Base-by-base conservation (phyloP, 257 asterid species). In the Anisodus acutangulus region DNA sequence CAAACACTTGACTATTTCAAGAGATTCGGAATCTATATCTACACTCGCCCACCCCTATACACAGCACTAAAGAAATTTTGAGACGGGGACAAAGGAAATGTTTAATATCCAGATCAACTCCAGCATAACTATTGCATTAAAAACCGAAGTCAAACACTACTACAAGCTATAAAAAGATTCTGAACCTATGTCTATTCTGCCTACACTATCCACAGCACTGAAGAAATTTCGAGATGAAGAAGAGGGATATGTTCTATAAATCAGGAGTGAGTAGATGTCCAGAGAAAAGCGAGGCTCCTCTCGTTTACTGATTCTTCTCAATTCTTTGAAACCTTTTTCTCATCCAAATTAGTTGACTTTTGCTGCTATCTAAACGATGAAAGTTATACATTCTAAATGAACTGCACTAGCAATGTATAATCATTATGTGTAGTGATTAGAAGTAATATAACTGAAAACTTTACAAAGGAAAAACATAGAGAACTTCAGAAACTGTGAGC, bases 321-420 rank as follows among this genome's bases (percentile, higher is more conserved):
- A 17, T 59, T 26, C 64, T 59, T 17, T 59, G 64, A 17, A 43
- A 41, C 79, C 37, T 17, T 70, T 43, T 70, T 43, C 79, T 17
- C 79, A 43, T 43, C 79, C 54, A 70, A 17, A 43, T 22, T 70
- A 43, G 31, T 43, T 70, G 79, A 39, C 79, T 70, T 70, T 41
- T 70, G 79, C 55, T 9, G 35, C 79, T 41, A 43, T 7, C 53
- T 16, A 68, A 68, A 41, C 15, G 39, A 13, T 37, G 53, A 43
- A 39, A 39, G 41, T 68, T 39, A 37, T 16, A 39, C 78, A 39
- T 68, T 68, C 78, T 17, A 68, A 15, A 57, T 68, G 78, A 68
- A 68, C 53, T 17, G 70, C 70, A 63, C 70, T 51, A 9, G 4
- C 13, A 51, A 51, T 51, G 57, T 51, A 10, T 51, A 51, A 63